A percentile compares a stretch with the other conserved stretches of the same genome.
These are phyloP conservation scores for Purpureocillium takamizusanense DNA, from an alignment of 2,329 filamentous ascomycete species.

Conservation along the genomic window DNA sequence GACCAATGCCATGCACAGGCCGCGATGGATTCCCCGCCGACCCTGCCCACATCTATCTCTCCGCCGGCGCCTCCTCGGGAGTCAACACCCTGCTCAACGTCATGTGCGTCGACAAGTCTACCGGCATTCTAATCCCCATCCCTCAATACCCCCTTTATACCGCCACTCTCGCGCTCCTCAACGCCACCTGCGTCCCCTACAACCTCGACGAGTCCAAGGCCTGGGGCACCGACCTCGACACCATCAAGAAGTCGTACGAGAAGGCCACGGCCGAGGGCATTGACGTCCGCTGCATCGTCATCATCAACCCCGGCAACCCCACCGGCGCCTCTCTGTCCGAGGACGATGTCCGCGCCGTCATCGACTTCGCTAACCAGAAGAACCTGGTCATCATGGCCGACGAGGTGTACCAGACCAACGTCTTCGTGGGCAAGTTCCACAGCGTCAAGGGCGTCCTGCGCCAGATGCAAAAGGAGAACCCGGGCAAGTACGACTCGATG, in stretches of 20 bases:
- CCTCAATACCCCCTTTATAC: slow-evolving; percentile 98
- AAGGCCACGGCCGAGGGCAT: slow-evolving; percentile 69
- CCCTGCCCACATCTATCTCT: slow-evolving; percentile 78
- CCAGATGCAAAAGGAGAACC: slow-evolving; percentile 64
- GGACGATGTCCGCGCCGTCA: slow-evolving; percentile 72
- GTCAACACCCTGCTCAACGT: slow-evolving; percentile 90
- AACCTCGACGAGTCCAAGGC: slow-evolving; percentile 77
- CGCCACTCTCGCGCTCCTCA: slow-evolving; percentile 75
- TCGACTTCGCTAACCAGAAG: slow-evolving; percentile 79
- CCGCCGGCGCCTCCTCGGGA: slow-evolving; percentile 82
- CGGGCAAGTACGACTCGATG: slow-evolving; percentile 71
- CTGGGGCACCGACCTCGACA: slow-evolving; percentile 82
- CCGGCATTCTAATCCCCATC: slow-evolving; percentile 86
- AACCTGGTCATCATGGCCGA: slow-evolving; percentile 86
- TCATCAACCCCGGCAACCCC: slow-evolving; percentile 98
- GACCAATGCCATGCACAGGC: slow-evolving; percentile 29
- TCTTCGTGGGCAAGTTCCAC: slow-evolving; percentile 89
- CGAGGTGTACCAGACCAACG: slow-evolving; percentile 98
- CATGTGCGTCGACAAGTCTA: slow-evolving; percentile 68
- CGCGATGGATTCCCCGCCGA: slow-evolving; percentile 84
- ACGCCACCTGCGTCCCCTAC: slow-evolving; percentile 86
- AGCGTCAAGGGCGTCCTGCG: slow-evolving; percentile 90
- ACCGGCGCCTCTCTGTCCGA: slow-evolving; percentile 80
- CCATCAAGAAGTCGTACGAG: slow-evolving; percentile 64
- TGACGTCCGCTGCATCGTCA: slow-evolving; percentile 85